Conservation (phyloP, 305 asterid species). For the Fraxinus angustifolia region DNA sequence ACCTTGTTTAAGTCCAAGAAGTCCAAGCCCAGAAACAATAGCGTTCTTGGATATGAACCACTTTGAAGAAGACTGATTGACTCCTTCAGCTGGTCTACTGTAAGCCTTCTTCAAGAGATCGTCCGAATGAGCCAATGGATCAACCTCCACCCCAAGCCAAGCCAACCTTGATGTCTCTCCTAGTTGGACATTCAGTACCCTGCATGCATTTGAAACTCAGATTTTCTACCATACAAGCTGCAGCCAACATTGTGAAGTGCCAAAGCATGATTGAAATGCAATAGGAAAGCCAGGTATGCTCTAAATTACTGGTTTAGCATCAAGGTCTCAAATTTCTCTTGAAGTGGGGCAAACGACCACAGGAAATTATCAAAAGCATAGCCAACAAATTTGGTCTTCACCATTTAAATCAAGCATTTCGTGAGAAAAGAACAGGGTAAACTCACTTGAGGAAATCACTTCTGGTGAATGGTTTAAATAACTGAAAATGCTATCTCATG, state of each 20-base stretch:
- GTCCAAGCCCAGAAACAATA: constrained; percentile 86
- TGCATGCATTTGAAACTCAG: constrained; percentile 31
- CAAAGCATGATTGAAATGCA: neutral
- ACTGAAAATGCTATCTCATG: constrained; percentile 1
- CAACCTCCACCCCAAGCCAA: constrained; percentile 96
- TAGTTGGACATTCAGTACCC: constrained; percentile 74
- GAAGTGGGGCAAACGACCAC: neutral
- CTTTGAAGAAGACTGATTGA: constrained; percentile 59
- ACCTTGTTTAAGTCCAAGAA: constrained; percentile 77
- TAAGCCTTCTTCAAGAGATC: constrained; percentile 68
- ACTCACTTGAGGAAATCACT: neutral
- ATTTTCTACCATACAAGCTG: constrained; percentile 9
- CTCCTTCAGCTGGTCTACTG: constrained; percentile 74
- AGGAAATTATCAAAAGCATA: neutral
- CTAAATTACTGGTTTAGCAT: neutral
- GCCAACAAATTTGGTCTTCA: neutral
- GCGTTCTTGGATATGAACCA: constrained; percentile 94
- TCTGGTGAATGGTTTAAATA: neutral
- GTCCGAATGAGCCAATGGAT: constrained; percentile 76
- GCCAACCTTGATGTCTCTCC: constrained; percentile 91
- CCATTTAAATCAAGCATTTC: neutral
- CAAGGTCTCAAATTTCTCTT: neutral
- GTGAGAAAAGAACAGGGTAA: neutral
- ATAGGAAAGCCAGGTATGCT: neutral
- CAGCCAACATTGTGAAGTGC: neutral